Percentiles rank a stretch among this genome's conserved stretches.
Evolutionary conservation across 257 asterid genomes (phyloP).

Genomic region (Rehmannia glutinosa): DNA sequence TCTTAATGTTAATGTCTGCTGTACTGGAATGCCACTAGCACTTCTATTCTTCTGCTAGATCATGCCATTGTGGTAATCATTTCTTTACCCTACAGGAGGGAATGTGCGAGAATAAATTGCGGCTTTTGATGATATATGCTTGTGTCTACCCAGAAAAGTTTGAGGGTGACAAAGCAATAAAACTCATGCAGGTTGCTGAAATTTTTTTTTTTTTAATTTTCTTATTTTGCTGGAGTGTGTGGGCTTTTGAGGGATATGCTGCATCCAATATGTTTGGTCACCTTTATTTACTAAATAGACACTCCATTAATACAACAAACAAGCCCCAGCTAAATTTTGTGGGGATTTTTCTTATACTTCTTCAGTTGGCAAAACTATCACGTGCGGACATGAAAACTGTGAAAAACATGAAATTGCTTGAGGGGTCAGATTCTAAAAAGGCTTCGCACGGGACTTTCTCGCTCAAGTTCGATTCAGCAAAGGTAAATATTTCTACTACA

Average conservation of each 20-base stretch:
- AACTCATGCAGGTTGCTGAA: constrained; percentile 90
- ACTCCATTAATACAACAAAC: neutral
- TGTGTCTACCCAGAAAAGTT: constrained; percentile 87
- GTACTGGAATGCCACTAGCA: no score
- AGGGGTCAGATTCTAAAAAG: constrained; percentile 57
- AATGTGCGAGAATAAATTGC: constrained; percentile 58
- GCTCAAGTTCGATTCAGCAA: constrained; percentile 83
- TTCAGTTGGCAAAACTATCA: constrained; percentile 84
- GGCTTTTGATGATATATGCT: constrained; percentile 88
- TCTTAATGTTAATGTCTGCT: constrained; percentile 2
- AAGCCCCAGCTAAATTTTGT: constrained; percentile 6
- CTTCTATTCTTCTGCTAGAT: constrained; percentile 5
- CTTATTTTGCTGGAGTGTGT: neutral
- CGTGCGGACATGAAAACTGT: constrained; percentile 85
- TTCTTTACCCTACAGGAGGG: constrained; percentile 46
- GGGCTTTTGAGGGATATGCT: neutral
- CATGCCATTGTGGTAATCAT: constrained; percentile 5
- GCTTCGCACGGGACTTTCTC: constrained; percentile 69
- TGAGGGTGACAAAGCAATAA: constrained; percentile 86
- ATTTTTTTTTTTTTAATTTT: neutral
- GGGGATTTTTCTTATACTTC: constrained; percentile 17
- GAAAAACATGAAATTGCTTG: constrained; percentile 78
- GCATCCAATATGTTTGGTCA: no score
- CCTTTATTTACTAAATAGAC: neutral
- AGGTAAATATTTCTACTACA: constrained; percentile 41